Evolutionary conservation across 1,284 basidiomycete genomes (phyloP).

Genomic region (Irpex sp.): DNA sequence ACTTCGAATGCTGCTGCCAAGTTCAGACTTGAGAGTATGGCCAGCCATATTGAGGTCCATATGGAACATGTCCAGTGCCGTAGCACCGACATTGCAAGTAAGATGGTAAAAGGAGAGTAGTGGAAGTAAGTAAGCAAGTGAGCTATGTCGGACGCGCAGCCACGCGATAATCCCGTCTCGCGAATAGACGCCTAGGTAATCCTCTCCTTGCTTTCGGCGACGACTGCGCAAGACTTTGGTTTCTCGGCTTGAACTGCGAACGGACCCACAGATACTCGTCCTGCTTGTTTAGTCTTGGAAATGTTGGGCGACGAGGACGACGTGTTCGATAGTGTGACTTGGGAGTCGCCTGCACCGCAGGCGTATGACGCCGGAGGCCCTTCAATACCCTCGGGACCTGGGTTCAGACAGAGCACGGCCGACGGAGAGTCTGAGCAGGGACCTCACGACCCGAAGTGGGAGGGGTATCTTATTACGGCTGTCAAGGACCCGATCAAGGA

Average conservation of each 20-base stretch:
- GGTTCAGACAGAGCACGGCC: constrained; percentile 72
- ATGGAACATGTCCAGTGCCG: constrained; percentile 7
- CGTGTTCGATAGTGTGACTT: constrained; percentile 82
- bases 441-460: constrained; percentile 83
- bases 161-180: not conserved
- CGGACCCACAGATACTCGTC: not conserved
- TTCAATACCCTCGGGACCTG: constrained; percentile 51
- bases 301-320: constrained; percentile 83
- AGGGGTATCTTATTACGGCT: constrained; percentile 81
- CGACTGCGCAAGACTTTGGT: not conserved
- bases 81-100: not conserved
- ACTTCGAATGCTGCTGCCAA: constrained; percentile 55
- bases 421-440: constrained; percentile 56
- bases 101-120: not conserved
- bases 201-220: not conserved
- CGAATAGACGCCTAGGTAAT: not conserved
- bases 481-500: constrained; percentile 95
- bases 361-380: constrained; percentile 41
- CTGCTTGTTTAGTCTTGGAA: not conserved
- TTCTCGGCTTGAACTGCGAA: not conserved
- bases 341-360: constrained; percentile 66
- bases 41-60: constrained; percentile 19
- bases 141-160: not conserved
- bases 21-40: constrained; percentile 24
- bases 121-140: not conserved